phyloP scores from a whole-genome alignment of 202 grass and related monocot species.

The Musa balbisiana region DNA sequence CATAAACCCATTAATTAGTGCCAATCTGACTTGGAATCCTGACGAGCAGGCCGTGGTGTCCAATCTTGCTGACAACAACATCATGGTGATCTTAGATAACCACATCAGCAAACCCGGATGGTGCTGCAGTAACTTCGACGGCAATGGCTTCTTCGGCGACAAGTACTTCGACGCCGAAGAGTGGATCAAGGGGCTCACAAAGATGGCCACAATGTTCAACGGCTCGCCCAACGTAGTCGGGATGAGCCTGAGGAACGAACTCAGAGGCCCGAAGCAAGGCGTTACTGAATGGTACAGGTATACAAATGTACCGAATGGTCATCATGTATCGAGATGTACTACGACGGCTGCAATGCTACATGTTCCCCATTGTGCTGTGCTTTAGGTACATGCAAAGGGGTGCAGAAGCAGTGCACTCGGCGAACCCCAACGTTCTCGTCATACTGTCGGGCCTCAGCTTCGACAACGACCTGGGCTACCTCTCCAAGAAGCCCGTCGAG shows the following conservation, averaged over 20 bases:
- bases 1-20: background rate
- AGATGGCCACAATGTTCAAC: slow-evolving; percentile 6
- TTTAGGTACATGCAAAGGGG: slow-evolving; percentile 4
- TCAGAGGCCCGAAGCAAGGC: background rate
- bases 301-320: background rate
- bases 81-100: slow-evolving; percentile 9
- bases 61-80: slow-evolving; percentile 2
- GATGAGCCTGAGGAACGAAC: slow-evolving; percentile 8
- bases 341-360: background rate
- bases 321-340: background rate
- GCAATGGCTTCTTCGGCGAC: slow-evolving; percentile 12
- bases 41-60: background rate
- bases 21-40: too few species aligned
- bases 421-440: background rate
- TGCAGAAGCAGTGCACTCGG: background rate
- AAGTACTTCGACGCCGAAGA: slow-evolving; percentile 3
- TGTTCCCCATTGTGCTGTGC: background rate
- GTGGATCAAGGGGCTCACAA: slow-evolving; percentile 4
- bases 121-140: slow-evolving; percentile 1
- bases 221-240: background rate
- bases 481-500: background rate
- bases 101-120: slow-evolving; percentile 9
- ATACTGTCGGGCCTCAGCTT: background rate
- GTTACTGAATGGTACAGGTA: slow-evolving; percentile 8
- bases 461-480: background rate